phyloP scores from a whole-genome alignment of 139 green algal species.

The Chlorella sp. region DNA sequence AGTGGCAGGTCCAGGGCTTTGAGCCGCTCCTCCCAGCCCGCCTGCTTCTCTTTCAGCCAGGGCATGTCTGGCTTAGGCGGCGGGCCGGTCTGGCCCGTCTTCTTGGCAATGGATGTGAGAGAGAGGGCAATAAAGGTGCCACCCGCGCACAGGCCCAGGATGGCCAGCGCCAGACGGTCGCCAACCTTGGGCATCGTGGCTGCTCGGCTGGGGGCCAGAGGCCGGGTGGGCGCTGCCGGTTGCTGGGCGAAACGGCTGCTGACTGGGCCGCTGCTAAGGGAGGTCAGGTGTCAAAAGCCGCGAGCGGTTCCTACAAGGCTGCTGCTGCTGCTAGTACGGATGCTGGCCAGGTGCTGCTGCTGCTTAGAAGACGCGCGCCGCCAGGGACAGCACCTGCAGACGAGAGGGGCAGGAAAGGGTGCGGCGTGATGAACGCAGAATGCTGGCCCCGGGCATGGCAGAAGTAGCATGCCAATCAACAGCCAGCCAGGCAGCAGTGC shows the following conservation, averaged over 20 bases:
- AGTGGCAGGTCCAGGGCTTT: neutral
- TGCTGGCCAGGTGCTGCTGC: neutral
- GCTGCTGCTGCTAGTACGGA: neutral
- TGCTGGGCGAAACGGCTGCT: neutral
- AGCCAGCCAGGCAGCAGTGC: no score
- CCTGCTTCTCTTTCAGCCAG: constrained; percentile 24
- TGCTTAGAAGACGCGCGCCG: constrained; percentile 63
- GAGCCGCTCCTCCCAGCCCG: constrained; percentile 8
- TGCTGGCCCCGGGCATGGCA: no score
- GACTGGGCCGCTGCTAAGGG: neutral
- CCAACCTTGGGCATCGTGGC: neutral
- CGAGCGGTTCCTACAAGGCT: neutral
- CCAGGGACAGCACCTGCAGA: constrained; percentile 58
- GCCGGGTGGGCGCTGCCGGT: neutral
- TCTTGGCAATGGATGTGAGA: constrained; percentile 36
- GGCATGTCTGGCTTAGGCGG: constrained; percentile 15
- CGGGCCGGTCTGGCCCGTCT: neutral
- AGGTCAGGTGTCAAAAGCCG: neutral
- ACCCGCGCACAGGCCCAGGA: constrained; percentile 34
- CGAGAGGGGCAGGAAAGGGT: no score
- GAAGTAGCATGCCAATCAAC: no score
- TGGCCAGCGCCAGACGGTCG: constrained; percentile 32
- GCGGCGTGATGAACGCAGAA: no score
- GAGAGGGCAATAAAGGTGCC: constrained; percentile 47
- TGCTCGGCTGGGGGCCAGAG: neutral